A percentile compares a stretch with the other conserved stretches of the same genome.
These are phyloP conservation scores for Ophiocordyceps camponoti-leonardi DNA, from an alignment of 2,329 filamentous ascomycete genomes.

Conservation along the genomic window DNA sequence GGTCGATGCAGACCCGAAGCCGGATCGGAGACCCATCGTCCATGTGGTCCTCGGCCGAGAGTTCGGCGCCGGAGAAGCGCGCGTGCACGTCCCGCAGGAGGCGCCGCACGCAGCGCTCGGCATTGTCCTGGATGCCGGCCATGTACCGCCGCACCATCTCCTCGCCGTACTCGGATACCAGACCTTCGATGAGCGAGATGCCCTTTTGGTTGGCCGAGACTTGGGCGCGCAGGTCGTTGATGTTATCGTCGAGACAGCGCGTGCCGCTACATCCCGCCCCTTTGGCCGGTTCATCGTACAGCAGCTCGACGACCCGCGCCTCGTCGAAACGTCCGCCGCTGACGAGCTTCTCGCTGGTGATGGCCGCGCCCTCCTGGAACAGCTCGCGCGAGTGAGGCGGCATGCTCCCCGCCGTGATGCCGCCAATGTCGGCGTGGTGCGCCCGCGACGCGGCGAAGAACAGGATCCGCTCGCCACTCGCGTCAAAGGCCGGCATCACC, in stretches of 20 bases:
- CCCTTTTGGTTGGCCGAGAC: constrained; percentile 78
- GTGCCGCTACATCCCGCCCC: constrained; percentile 65
- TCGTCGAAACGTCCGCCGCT: constrained; percentile 66
- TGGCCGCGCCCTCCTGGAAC: constrained; percentile 46
- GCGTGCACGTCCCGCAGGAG: constrained; percentile 7
- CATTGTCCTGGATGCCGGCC: constrained; percentile 22
- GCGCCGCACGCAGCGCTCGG: constrained; percentile 47
- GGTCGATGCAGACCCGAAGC: constrained; percentile 59
- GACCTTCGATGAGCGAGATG: constrained; percentile 51
- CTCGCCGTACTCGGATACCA: constrained; percentile 60
- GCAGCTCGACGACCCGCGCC: constrained; percentile 50
- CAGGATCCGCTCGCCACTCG: constrained; percentile 19
- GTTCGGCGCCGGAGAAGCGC: constrained; percentile 3
- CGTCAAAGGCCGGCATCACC: constrained; percentile 17
- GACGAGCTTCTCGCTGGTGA: constrained; percentile 54
- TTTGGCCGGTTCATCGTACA: constrained; percentile 57
- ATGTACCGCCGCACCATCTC: constrained; percentile 48
- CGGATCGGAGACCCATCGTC: constrained; percentile 70
- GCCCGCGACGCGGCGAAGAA: constrained; percentile 45
- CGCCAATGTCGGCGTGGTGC: constrained; percentile 39
- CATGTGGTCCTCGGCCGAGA: constrained; percentile 42
- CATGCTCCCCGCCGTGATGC: constrained; percentile 70
- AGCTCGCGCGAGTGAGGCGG: constrained; percentile 54
- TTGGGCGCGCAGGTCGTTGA: constrained; percentile 76
- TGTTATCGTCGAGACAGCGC: constrained; percentile 62